Evolutionary conservation across 768 basidiomycete species (phyloP).

Genomic region (Naematelia aurantialba): DNA sequence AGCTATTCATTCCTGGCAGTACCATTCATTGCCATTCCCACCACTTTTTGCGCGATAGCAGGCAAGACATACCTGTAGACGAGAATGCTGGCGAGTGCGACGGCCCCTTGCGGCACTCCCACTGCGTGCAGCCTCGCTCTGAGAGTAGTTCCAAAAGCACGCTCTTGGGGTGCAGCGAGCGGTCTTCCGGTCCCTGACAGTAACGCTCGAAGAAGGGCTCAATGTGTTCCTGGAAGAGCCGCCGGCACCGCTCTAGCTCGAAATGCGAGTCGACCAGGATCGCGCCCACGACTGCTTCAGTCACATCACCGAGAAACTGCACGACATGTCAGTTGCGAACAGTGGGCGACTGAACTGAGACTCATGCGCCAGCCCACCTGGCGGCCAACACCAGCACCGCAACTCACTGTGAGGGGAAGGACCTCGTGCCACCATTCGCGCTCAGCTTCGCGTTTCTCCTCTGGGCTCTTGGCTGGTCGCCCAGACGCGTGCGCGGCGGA

Average conservation of each 20-base stretch:
- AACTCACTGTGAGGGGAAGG: constrained; percentile 12
- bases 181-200: constrained; percentile 17
- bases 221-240: constrained; percentile 17
- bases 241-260: constrained; percentile 8
- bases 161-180: constrained; percentile 22
- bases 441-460: background rate
- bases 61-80: too few relatives aligned
- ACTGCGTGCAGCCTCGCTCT: constrained; percentile 19
- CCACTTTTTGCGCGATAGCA: too few relatives aligned
- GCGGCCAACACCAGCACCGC: background rate
- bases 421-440: constrained; percentile 28
- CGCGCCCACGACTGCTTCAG: constrained; percentile 31
- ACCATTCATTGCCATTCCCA: too few relatives aligned
- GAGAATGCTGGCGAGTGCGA: background rate
- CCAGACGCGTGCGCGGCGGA: background rate
- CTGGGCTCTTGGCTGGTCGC: background rate
- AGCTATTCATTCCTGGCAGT: too few relatives aligned
- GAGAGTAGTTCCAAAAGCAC: constrained; percentile 16
- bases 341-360: background rate
- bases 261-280: constrained; percentile 22
- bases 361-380: background rate
- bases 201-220: constrained; percentile 30
- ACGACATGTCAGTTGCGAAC: background rate
- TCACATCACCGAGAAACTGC: constrained; percentile 18
- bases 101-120: constrained; percentile 6